Evolutionary conservation across 192 early-diverging fungal species (phyloP), one percentile per base, ranked within the genome.

Genomic region (Radiomyces spectabilis): DNA sequence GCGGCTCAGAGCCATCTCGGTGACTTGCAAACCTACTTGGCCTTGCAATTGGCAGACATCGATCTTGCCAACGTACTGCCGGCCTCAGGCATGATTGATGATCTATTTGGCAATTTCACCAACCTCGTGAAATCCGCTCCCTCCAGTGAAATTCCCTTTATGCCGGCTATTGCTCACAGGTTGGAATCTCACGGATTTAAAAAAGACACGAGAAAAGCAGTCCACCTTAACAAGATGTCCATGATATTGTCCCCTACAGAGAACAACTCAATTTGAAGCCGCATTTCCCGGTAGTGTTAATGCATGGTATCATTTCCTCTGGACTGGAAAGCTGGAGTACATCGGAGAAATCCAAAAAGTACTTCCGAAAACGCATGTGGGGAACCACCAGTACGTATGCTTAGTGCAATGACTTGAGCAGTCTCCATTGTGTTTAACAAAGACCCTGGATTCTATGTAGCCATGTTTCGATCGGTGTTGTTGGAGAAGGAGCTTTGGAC

Each of bases 281-380:
- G 8, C 61, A 51, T 41, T 75, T 71, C 49, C 83, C 84, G 41
- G 88, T 95, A 0, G 77, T 91, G 0, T 57, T 95, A 48, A 85
- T 95, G 10, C 93, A 92, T 0, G 93, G 93, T 9, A 91, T 94
- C 55, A 86, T 91, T 8, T 89, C 87, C 0, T 86, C 91, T 6
- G 90, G 87, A 1, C 71, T 95, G 19, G 92, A 94, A 67, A 90
- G 86, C 51, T 95, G 92, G 92, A 86, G 85, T 35, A 86, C 84
- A 4, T 62, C 72, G 5, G 77, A 78, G 51, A 93, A 89, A 51
- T 89, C 86, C 29, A 63, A 76, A 55, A 85, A 82, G 47, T 94
- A 91, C 53, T 94, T 93, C 65, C 75, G 91, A 54, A 88, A 89
- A 65, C 68, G 89, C 42, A 78, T 95, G 77, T 93, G 87, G 88